Percentiles rank a stretch among this genome's conserved stretches.
Evolutionary conservation across 108 stramenopile species (phyloP).

Genomic region (Discostella stelligeroides): DNA sequence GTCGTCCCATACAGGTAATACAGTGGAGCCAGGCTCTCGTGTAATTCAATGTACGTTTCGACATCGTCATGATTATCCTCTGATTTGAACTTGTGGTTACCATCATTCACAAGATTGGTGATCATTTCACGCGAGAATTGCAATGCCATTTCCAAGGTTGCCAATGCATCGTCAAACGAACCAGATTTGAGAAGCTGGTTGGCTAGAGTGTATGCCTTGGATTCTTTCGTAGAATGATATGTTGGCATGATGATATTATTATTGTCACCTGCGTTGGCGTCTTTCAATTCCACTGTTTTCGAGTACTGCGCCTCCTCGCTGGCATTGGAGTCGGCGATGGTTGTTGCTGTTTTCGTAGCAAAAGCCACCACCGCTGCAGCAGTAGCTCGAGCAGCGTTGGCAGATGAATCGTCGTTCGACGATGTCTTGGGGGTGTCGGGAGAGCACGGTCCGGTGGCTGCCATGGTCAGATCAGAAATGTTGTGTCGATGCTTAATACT

Average conservation of each 20-base stretch:
- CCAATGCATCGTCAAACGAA: conserved; percentile 62
- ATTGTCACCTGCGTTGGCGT: no score
- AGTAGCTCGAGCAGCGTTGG: background rate
- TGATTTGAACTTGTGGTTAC: background rate
- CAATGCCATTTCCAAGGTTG: conserved; percentile 43
- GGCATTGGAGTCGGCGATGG: background rate
- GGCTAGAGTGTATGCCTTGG: conserved; percentile 43
- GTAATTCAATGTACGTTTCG: conserved; percentile 43
- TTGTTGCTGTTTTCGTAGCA: background rate
- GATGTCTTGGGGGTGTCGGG: conserved; percentile 23
- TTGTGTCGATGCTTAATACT: no score
- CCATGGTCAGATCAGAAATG: conserved; percentile 19
- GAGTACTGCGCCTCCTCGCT: no score
- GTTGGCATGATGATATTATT: background rate
- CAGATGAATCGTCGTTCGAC: background rate
- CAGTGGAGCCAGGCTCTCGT: conserved; percentile 74
- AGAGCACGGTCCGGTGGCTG: conserved; percentile 32
- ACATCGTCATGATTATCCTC: background rate
- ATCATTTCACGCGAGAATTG: background rate
- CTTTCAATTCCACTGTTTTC: no score
- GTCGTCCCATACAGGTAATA: conserved; percentile 90
- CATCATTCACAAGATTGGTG: background rate
- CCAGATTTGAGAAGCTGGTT: conserved; percentile 57
- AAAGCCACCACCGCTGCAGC: background rate
- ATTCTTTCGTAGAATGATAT: conserved; percentile 7